A percentile compares a stretch with the other conserved stretches of the same genome.
Evolutionary conservation across 2,329 filamentous ascomycete genomes (phyloP).

Genomic region (Exophiala calicioides): DNA sequence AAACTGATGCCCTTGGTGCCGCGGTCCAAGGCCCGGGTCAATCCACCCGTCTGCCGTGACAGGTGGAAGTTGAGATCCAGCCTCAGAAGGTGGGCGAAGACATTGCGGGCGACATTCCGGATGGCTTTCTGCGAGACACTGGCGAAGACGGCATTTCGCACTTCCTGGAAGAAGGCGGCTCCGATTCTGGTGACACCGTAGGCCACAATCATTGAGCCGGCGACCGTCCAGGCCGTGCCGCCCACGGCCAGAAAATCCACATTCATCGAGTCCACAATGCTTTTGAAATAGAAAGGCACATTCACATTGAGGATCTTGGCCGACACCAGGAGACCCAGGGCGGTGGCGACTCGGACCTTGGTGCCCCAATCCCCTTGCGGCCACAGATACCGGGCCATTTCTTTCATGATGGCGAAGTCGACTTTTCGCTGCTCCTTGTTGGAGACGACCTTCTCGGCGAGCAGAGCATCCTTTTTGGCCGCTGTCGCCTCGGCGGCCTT

Average conservation of each 20-base stretch:
- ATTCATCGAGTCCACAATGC: conserved; percentile 96
- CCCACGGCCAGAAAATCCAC: conserved; percentile 83
- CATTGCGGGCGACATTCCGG: conserved; percentile 82
- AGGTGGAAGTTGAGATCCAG: conserved; percentile 94
- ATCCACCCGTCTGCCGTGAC: conserved; percentile 86
- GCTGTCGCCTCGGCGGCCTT: conserved; percentile 32
- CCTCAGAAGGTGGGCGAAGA: conserved; percentile 85
- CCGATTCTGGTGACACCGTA: conserved; percentile 86
- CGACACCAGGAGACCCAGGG: conserved; percentile 79
- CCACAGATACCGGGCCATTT: conserved; percentile 96
- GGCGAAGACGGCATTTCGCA: conserved; percentile 94
- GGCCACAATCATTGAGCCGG: conserved; percentile 86
- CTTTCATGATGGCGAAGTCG: conserved; percentile 97
- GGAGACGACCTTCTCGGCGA: conserved; percentile 64
- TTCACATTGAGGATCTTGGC: conserved; percentile 97
- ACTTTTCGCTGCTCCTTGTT: conserved; percentile 90
- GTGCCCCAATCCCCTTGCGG: conserved; percentile 83
- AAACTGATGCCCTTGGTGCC: conserved; percentile 99
- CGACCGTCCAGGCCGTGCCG: conserved; percentile 85
- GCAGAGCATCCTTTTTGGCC: conserved; percentile 58
- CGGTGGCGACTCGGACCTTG: conserved; percentile 79
- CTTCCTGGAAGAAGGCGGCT: conserved; percentile 85
- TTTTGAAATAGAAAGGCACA: conserved; percentile 99
- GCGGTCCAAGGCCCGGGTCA: conserved; percentile 91
- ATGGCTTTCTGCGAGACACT: conserved; percentile 97